Evolutionary conservation across 768 basidiomycete genomes (phyloP).

Genomic region (Termitomyces sp.): DNA sequence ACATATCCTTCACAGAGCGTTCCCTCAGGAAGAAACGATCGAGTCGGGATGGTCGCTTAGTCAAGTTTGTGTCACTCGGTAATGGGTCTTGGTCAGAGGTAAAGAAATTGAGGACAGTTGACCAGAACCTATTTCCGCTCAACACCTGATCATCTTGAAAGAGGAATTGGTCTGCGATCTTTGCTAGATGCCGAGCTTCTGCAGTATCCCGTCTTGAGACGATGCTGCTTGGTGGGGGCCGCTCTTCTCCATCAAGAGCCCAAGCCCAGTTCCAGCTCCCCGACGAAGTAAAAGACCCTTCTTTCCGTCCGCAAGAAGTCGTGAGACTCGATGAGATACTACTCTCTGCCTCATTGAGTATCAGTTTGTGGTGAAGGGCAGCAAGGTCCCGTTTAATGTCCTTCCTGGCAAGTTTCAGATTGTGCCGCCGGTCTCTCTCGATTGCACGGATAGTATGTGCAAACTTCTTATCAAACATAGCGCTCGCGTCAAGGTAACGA

Average conservation of each 20-base stretch:
- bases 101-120: constrained; percentile 58
- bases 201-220: constrained; percentile 83
- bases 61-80: neutral
- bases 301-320: constrained; percentile 24
- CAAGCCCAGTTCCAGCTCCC: constrained; percentile 79
- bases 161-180: constrained; percentile 65
- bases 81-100: constrained; percentile 43
- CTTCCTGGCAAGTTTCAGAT: constrained; percentile 58
- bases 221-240: constrained; percentile 89
- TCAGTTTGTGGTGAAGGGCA: constrained; percentile 36
- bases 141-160: constrained; percentile 51
- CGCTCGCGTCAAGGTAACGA: constrained; percentile 67
- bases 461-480: constrained; percentile 65
- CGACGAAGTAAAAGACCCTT: constrained; percentile 35
- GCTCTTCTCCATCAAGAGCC: constrained; percentile 76
- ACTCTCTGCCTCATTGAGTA: constrained; percentile 23
- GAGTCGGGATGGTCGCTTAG: constrained; percentile 5
- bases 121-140: constrained; percentile 73
- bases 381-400: constrained; percentile 54
- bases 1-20: constrained; percentile 3
- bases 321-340: constrained; percentile 10
- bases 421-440: constrained; percentile 61
- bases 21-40: constrained; percentile 5
- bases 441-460: constrained; percentile 48
- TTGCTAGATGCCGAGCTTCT: constrained; percentile 70